Evolutionary conservation across 2,329 filamentous ascomycete species (phyloP), one percentile per base, ranked within the genome.

Genomic region (Teratosphaeriaceae sp.): DNA sequence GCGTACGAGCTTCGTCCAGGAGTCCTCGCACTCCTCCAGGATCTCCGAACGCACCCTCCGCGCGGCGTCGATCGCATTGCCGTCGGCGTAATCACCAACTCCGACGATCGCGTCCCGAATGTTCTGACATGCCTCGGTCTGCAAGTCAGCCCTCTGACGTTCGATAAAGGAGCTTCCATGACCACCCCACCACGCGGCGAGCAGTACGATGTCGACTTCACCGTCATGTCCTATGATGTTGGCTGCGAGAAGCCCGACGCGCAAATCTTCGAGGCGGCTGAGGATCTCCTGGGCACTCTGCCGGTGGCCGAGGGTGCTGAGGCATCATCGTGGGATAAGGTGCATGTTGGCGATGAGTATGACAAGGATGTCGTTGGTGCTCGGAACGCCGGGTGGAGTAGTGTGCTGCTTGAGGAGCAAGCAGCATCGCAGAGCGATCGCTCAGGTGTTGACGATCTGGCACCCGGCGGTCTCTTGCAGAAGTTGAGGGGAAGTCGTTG

Each of bases 161-260:
- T 55, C 51, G 44, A 54, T 22, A 12, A 15, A 15, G 21, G 24
- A 3, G 16, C 12, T n/a, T 2, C n/a, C 2, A 11, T 2, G 9
- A 16, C 47, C 29, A 2, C 26, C 38, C 11, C 31, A 44, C 18
- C 19, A 6, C 7, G 16, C 7, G 6, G 35, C 12, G 43, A 48
- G 13, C 38, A 49, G 13, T 50, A 50, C 24, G 69, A 74, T 44
- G 62, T 82, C 33, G 72, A 76, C 53, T 80, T 82, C 47, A 67
- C 75, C 5, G 74, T 76, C 46, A 71, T 81, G 57, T 82, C 78
- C 15, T 84, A 83, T 49, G 78, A 82, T 51, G 73, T 77, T 3
- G 79, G 79, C 0, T 56, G 63, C 19, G 75, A 77, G 50, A 84
- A 84, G 57, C 80, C 80, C 0, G 66, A 78, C 40, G 49, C 45